Evolutionary conservation across 1,139 yeast species (phyloP).

Genomic region (Eremothecium gossypii): DNA sequence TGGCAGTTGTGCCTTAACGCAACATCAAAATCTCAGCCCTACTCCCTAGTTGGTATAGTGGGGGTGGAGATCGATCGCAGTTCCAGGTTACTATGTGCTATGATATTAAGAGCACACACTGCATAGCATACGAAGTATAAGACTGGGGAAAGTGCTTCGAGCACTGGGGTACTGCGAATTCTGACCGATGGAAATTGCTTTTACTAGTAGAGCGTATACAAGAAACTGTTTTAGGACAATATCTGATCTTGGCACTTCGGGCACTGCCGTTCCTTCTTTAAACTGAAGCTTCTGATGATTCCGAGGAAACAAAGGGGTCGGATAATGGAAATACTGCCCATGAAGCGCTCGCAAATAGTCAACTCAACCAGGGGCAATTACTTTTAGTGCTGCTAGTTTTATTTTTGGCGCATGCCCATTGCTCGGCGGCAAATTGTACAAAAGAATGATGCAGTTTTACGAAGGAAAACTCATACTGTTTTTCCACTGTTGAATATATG

Average conservation of each 20-base stretch:
- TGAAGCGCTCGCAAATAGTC: constrained; percentile 36
- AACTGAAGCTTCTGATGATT: constrained; percentile 41
- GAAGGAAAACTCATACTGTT: too few relatives aligned
- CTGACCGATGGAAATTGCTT: constrained; percentile 46
- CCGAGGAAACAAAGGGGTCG: constrained; percentile 38
- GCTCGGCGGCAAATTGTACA: too few relatives aligned
- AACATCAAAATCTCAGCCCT: too few relatives aligned
- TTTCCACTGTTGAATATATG: too few relatives aligned
- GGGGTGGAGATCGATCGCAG: too few relatives aligned
- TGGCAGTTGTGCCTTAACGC: too few relatives aligned
- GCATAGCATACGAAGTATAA: constrained; percentile 53
- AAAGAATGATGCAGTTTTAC: constrained; percentile 37
- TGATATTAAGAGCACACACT: constrained; percentile 64
- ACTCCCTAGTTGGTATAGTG: too few relatives aligned
- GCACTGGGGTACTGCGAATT: constrained; percentile 45
- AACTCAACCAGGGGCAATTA: constrained; percentile 40
- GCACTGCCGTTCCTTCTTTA: constrained; percentile 38
- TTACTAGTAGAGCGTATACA: constrained; percentile 42
- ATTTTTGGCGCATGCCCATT: constrained; percentile 36
- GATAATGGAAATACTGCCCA: constrained; percentile 32
- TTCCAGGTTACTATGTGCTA: too few relatives aligned
- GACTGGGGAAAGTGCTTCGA: constrained; percentile 33
- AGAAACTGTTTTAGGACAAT: constrained; percentile 32
- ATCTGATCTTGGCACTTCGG: constrained; percentile 37
- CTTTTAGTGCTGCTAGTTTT: constrained; percentile 42